Conservation (phyloP, 2,329 filamentous ascomycete species). For the Hawksworthiomyces lignivorus region DNA sequence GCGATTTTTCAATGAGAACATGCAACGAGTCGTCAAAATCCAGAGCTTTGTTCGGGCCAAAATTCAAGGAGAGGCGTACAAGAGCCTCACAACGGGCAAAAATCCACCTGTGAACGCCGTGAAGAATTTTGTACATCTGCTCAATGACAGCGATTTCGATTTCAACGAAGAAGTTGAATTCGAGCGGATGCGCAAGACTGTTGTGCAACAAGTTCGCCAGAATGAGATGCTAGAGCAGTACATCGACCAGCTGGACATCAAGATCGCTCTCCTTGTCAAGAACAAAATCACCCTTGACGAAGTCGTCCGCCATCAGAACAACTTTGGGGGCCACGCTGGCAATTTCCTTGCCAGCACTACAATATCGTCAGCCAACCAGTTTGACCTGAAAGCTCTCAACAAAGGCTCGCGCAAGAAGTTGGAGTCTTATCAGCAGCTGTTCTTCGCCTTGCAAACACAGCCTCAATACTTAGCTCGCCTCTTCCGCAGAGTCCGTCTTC, state of each 20-base stretch:
- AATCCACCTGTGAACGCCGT: slow-evolving; percentile 95
- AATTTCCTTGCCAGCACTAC: slow-evolving; percentile 81
- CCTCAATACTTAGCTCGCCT: slow-evolving; percentile 87
- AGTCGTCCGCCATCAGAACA: slow-evolving; percentile 92
- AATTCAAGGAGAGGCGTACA: slow-evolving; percentile 95
- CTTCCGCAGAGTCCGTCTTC: slow-evolving; percentile 76
- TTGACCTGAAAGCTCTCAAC: slow-evolving; percentile 94
- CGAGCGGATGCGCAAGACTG: slow-evolving; percentile 86
- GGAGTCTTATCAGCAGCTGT: slow-evolving; percentile 93
- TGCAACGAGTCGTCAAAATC: slow-evolving; percentile 98
- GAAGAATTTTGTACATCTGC: slow-evolving; percentile 94
- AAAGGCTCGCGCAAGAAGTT: slow-evolving; percentile 93
- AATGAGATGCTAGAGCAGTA: slow-evolving; percentile 98
- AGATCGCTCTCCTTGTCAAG: slow-evolving; percentile 95
- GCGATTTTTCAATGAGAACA: slow-evolving; percentile 86
- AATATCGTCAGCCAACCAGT: slow-evolving; percentile 82
- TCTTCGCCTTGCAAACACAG: slow-evolving; percentile 95
- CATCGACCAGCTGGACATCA: slow-evolving; percentile 96
- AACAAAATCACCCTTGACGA: slow-evolving; percentile 99
- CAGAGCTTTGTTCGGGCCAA: slow-evolving; percentile 94
- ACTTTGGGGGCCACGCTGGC: slow-evolving; percentile 77
- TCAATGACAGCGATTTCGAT: slow-evolving; percentile 97
- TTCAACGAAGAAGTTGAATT: slow-evolving; percentile 99
- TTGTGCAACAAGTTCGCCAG: slow-evolving; percentile 93
- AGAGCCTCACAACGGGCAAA: slow-evolving; percentile 90